These are phyloP conservation scores for Staphylotrichum tortipilum DNA, from an alignment of 495 filamentous ascomycete species.

Conservation along the genomic window DNA sequence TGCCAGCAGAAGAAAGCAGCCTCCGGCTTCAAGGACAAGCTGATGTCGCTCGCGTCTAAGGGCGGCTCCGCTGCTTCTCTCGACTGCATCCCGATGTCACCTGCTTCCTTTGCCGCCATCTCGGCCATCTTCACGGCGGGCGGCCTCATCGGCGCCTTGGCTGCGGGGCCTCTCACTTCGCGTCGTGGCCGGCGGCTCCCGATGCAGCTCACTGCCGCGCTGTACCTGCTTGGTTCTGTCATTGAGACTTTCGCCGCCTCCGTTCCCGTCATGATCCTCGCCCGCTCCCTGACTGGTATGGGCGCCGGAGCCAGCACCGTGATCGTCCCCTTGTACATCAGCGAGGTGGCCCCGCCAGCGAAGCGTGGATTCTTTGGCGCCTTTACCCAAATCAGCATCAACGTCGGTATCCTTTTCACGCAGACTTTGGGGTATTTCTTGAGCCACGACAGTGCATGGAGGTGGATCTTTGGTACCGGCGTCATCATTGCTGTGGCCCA, in stretches of 20 bases:
- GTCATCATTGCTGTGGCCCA: conserved; percentile 60
- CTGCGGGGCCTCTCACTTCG: conserved; percentile 64
- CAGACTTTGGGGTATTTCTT: conserved; percentile 83
- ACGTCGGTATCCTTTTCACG: conserved; percentile 79
- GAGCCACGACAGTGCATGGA: conserved; percentile 68
- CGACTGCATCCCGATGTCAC: conserved; percentile 76
- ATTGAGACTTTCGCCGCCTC: conserved; percentile 61
- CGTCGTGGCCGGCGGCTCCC: conserved; percentile 61
- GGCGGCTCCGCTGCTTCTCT: conserved; percentile 38
- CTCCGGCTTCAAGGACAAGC: conserved; percentile 28
- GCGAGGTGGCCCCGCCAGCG: conserved; percentile 73
- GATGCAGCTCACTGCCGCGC: conserved; percentile 62
- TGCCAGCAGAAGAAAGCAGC: conserved; percentile 61
- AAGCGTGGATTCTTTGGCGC: conserved; percentile 81
- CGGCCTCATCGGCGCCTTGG: conserved; percentile 73
- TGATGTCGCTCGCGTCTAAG: conserved; percentile 21
- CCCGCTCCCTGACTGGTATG: conserved; percentile 71
- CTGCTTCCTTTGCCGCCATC: conserved; percentile 67
- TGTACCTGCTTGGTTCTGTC: conserved; percentile 68
- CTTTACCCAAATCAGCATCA: conserved; percentile 89
- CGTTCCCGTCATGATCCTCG: conserved; percentile 59
- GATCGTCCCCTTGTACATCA: conserved; percentile 92
- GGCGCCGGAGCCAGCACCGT: conserved; percentile 83
- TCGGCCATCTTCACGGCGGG: conserved; percentile 89
- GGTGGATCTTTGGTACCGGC: conserved; percentile 70